Evolutionary conservation across 495 filamentous ascomycete genomes (phyloP).

Genomic region (Penicillium ucsense): DNA sequence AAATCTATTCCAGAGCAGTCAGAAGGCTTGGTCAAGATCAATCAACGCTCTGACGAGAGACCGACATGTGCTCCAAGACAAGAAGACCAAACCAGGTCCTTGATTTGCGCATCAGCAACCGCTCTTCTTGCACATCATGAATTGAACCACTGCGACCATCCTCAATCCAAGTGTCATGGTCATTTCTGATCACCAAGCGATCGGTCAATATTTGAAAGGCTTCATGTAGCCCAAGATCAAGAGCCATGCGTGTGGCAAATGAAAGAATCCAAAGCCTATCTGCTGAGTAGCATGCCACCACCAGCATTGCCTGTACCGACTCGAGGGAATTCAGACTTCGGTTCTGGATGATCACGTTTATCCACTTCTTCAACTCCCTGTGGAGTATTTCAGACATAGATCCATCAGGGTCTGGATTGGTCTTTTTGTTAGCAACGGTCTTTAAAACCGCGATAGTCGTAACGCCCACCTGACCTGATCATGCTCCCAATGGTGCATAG

Average conservation of each 20-base stretch:
- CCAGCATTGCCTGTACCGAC: constrained; percentile 39
- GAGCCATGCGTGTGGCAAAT: constrained; percentile 38
- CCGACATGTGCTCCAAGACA: constrained; percentile 39
- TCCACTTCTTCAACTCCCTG: constrained; percentile 33
- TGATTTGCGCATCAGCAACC: constrained; percentile 26
- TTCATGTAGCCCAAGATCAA: constrained; percentile 34
- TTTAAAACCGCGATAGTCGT: neutral
- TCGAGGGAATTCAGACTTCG: constrained; percentile 28
- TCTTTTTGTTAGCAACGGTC: neutral
- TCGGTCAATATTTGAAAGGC: constrained; percentile 32
- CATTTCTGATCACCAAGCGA: constrained; percentile 18
- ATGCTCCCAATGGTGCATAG: constrained; percentile 42
- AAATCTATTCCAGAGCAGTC: constrained; percentile 19
- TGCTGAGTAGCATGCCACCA: constrained; percentile 39
- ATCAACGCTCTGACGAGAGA: neutral
- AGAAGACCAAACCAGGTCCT: constrained; percentile 39
- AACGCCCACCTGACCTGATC: constrained; percentile 21
- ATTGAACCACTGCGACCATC: constrained; percentile 5
- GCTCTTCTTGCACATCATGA: constrained; percentile 18
- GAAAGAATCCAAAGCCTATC: constrained; percentile 37
- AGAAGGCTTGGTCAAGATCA: neutral
- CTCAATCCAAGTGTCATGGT: neutral
- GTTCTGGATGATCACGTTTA: constrained; percentile 37
- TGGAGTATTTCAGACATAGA: constrained; percentile 29
- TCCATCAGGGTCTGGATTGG: constrained; percentile 17